A percentile compares a stretch with the other conserved stretches of the same genome.
Conservation (phyloP, 2,329 filamentous ascomycete species). For the Microcera coccophila region DNA sequence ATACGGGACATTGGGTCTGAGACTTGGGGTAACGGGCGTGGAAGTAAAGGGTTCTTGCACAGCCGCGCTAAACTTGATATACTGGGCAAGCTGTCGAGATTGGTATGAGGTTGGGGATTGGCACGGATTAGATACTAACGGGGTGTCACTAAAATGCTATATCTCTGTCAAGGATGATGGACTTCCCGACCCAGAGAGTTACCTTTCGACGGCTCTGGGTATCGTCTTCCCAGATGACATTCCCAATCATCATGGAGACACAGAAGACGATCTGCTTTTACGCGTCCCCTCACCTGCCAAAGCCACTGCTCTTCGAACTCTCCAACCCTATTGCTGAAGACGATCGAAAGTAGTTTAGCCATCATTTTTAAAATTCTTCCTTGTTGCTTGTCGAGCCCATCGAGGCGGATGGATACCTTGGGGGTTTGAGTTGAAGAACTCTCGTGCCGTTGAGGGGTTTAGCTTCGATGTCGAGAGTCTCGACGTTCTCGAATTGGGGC, state of each 20-base stretch:
- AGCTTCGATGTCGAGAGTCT: constrained; percentile 49
- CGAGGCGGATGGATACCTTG: constrained; percentile 46
- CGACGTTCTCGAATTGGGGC: constrained; percentile 63
- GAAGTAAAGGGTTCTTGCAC: background rate
- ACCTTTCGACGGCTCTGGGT: constrained; percentile 55
- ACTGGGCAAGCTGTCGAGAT: too few relatives aligned
- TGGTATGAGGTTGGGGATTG: too few relatives aligned
- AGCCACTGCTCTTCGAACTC: constrained; percentile 42
- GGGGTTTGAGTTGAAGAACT: constrained; percentile 14
- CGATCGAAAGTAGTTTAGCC: constrained; percentile 61
- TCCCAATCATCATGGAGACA: constrained; percentile 62
- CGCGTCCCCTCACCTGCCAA: constrained; percentile 48
- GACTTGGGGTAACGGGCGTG: background rate
- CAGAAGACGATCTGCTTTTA: constrained; percentile 57
- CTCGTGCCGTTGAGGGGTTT: constrained; percentile 8
- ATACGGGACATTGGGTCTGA: background rate
- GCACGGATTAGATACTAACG: too few relatives aligned
- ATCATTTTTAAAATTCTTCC: constrained; percentile 70
- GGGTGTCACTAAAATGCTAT: constrained; percentile 44
- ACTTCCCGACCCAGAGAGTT: constrained; percentile 49
- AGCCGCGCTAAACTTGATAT: too few relatives aligned
- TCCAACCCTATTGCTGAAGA: constrained; percentile 48
- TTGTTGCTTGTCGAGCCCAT: constrained; percentile 54
- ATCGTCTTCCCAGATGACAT: constrained; percentile 67
- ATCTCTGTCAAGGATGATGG: constrained; percentile 27